Evolutionary conservation across 176 grass and related monocot genomes (phyloP), one percentile per base, ranked within the genome.

Genomic region (Rhipidocladum racemiflorum): DNA sequence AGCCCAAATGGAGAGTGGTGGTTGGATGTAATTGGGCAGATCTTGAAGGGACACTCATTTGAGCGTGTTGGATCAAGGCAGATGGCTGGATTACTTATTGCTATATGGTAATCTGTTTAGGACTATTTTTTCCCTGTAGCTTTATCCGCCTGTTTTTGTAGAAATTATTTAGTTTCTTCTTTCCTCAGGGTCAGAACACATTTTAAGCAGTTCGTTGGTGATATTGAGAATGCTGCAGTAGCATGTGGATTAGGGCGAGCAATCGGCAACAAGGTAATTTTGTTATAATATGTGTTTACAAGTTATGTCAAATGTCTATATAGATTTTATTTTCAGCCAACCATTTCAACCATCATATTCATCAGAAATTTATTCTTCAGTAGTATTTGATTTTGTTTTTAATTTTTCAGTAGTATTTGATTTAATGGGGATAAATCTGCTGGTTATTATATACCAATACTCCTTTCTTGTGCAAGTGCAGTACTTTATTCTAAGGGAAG

Each of bases 1-100:
- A 97, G 88, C 88, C 87, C 88, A 69, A 97, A 97, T 62, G 94
- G 94, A 28, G 87, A 92, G 44, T 97, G 92, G 94, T 97, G 94
- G 94, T 89, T 94, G 88, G 94, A 92, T 86, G 87, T 71, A 48
- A 94, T 94, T 85, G 92, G 83, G 57, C 87, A 90, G 32, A 67
- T 92, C 60, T 88, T 97, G 71, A 83, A 88, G 85, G 82, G 69
- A 17, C 60, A 85, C 36, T 75, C 74, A 60, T 94, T 94, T 68
- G 80, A 91, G 81, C 90, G 85, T 83, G 84, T 97, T 87, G 89
- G 89, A 23, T 94, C 88, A 17, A 97, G 90, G 51, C 92, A 97
- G 81, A 75, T 97, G 85, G 94, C 94, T 73, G 91, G 94, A 81
- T 85, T 97, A 85, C 90, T 97, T 79, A 85, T 94, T 76, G 86